phyloP scores from a whole-genome alignment of 306 rosid species.

The Prunus armeniaca region DNA sequence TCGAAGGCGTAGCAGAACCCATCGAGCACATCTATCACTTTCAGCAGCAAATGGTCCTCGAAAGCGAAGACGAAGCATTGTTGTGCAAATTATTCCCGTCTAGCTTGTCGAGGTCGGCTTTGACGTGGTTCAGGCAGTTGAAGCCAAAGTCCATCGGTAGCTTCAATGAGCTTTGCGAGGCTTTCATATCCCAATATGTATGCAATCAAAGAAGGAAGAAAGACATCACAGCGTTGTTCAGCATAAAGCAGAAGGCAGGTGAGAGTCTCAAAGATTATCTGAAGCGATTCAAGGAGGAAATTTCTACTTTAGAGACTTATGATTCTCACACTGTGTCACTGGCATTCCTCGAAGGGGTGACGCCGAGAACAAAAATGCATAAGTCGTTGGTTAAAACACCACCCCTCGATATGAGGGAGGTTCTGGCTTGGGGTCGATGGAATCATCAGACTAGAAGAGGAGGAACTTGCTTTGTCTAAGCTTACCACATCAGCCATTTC shows the following conservation, averaged over 20 bases:
- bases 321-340: neutral
- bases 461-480: neutral
- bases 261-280: neutral
- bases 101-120: no score
- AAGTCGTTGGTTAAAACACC: neutral
- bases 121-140: neutral
- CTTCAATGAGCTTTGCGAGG: neutral
- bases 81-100: no score
- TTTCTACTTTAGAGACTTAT: neutral
- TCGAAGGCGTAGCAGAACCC: no score
- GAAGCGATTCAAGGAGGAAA: neutral
- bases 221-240: neutral
- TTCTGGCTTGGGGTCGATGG: neutral
- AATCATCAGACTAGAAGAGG: neutral
- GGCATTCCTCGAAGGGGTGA: neutral
- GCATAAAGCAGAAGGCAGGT: neutral
- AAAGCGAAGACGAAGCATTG: no score
- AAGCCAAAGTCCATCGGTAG: neutral
- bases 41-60: neutral
- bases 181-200: neutral
- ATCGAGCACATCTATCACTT: no score
- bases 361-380: neutral
- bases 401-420: neutral
- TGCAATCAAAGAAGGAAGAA: neutral
- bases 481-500: accelerated